A percentile compares a stretch with the other conserved stretches of the same genome.
Conservation (phyloP, 1,284 basidiomycete species). For the Pseudozyma flocculosa region DNA sequence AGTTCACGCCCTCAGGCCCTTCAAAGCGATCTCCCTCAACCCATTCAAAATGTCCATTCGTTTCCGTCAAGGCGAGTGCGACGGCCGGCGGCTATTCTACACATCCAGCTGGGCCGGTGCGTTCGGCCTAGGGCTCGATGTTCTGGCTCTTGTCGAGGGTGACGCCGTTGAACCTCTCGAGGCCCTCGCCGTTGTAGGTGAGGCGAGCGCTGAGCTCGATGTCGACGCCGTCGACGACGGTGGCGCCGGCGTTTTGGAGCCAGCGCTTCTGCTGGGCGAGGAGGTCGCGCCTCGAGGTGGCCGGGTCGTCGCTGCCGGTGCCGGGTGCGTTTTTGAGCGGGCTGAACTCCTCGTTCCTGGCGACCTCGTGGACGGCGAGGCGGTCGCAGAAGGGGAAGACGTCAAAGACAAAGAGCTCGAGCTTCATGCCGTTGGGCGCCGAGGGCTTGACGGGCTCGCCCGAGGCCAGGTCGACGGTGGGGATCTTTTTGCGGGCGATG, state of each 20-base stretch:
- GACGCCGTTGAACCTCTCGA: conserved; percentile 77
- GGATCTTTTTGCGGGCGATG: conserved; percentile 97
- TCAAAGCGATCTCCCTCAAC: no score
- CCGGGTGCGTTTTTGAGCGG: conserved; percentile 97
- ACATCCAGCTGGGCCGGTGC: no score
- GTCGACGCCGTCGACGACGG: conserved; percentile 70
- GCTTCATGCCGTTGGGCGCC: conserved; percentile 97
- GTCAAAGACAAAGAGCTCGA: conserved; percentile 98
- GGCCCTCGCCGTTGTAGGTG: conserved; percentile 87
- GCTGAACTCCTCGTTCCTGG: conserved; percentile 86
- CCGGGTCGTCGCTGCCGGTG: conserved; percentile 87
- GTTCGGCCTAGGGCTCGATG: conserved; percentile 31
- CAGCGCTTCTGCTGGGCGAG: conserved; percentile 86
- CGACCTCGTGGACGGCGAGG: conserved; percentile 87
- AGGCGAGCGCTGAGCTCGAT: conserved; percentile 88
- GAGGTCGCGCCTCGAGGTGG: conserved; percentile 84
- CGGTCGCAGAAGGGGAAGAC: conserved; percentile 84
- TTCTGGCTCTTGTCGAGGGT: conserved; percentile 62
- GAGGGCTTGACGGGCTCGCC: conserved; percentile 70
- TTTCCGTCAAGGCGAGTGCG: no score
- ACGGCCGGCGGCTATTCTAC: no score
- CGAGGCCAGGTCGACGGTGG: conserved; percentile 66
- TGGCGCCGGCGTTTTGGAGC: conserved; percentile 77
- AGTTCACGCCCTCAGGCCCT: no score
- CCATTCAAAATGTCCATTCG: no score